phyloP scores from a whole-genome alignment of 2,329 filamentous ascomycete genomes.

The Mycosphaerelloides madeirae region DNA sequence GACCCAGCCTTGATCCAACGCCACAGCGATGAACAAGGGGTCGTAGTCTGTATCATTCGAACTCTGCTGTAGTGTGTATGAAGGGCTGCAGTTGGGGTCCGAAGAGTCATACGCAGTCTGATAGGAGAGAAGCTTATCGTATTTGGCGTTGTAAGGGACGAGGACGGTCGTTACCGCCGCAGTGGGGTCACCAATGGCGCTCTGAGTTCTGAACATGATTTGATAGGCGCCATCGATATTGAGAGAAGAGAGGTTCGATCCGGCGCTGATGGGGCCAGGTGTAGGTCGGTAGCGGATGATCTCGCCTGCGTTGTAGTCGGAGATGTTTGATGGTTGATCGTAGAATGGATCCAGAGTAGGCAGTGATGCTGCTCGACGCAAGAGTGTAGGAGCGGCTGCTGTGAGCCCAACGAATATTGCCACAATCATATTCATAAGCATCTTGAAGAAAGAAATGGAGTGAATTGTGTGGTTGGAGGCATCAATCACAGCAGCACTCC shows the following conservation, averaged over 20 bases:
- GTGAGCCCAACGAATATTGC: not conserved
- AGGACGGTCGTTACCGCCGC: slow-evolving; percentile 16
- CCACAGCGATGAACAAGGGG: slow-evolving; percentile 8
- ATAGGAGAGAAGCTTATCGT: slow-evolving; percentile 13
- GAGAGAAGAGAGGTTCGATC: not conserved
- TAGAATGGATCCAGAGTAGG: slow-evolving; percentile 8
- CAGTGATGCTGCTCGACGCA: not conserved
- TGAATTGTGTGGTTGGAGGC: no score
- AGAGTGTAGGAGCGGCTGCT: not conserved
- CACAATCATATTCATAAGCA: no score
- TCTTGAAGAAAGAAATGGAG: no score
- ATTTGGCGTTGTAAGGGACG: slow-evolving; percentile 9
- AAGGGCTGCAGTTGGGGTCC: slow-evolving; percentile 36
- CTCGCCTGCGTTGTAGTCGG: not conserved
- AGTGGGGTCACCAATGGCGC: slow-evolving; percentile 5
- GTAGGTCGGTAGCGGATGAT: slow-evolving; percentile 1
- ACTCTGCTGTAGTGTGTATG: slow-evolving; percentile 24
- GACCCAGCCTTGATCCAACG: slow-evolving; percentile 22
- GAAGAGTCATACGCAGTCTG: slow-evolving; percentile 30
- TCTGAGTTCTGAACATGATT: slow-evolving; percentile 16
- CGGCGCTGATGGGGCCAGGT: not conserved
- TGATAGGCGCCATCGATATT: slow-evolving; percentile 11
- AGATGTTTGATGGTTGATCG: slow-evolving; percentile 1
- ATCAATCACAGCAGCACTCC: no score
- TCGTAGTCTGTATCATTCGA: slow-evolving; percentile 7